Percentiles rank a stretch among this genome's conserved stretches.
phyloP scores from a whole-genome alignment of 2,329 filamentous ascomycete species.

The Aspergillus sp. region DNA sequence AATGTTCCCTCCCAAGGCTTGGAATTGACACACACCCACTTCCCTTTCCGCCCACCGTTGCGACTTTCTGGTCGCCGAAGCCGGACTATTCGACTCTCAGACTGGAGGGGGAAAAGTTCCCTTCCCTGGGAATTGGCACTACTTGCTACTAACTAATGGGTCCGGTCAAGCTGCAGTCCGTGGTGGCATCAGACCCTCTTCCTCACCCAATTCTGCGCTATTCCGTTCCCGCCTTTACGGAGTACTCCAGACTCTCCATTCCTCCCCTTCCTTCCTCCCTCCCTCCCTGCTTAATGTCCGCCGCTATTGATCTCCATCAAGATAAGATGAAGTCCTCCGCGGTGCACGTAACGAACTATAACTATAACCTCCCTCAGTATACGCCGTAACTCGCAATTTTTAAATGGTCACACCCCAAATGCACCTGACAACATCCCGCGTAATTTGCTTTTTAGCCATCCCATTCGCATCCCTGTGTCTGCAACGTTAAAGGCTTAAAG shows the following conservation, averaged over 20 bases:
- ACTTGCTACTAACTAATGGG: neutral
- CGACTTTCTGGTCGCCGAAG: constrained; percentile 30
- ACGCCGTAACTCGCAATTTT: too few species aligned
- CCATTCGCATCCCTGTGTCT: neutral
- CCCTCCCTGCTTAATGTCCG: too few species aligned
- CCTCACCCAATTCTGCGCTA: neutral
- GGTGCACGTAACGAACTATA: too few species aligned
- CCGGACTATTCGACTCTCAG: constrained; percentile 15
- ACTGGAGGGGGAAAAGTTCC: too few species aligned
- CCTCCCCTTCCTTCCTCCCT: neutral
- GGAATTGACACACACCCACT: constrained; percentile 9
- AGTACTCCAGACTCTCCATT: neutral
- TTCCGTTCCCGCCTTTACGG: neutral
- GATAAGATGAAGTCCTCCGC: too few species aligned
- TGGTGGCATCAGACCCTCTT: neutral
- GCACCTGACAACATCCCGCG: neutral
- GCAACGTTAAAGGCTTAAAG: neutral
- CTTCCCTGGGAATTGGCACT: too few species aligned
- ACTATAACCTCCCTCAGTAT: too few species aligned
- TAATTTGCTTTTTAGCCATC: neutral
- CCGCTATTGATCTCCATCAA: too few species aligned
- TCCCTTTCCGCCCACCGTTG: constrained; percentile 26
- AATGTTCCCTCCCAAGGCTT: constrained; percentile 16
- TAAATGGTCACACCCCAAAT: neutral
- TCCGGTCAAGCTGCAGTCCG: neutral